A percentile compares a stretch with the other conserved stretches of the same genome.
phyloP scores from a whole-genome alignment of 2,329 filamentous ascomycete species.

The Helminthosporium solani region DNA sequence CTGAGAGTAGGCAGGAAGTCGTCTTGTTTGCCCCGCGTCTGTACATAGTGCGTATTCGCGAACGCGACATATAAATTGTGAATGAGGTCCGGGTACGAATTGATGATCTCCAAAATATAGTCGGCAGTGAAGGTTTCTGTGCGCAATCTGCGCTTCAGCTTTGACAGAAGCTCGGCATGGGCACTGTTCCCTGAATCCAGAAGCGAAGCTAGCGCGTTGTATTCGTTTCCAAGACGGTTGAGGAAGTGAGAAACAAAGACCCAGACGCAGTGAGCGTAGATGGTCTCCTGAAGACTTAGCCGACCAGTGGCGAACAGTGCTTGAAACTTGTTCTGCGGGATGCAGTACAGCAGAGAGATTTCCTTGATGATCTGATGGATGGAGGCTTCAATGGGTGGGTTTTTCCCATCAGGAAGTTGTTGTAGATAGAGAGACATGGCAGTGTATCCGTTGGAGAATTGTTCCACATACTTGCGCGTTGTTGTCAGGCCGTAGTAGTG shows the following conservation, averaged over 20 bases:
- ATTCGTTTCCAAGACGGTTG: slow-evolving; percentile 90
- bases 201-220: slow-evolving; percentile 79
- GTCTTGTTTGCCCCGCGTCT: slow-evolving; percentile 63
- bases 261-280: slow-evolving; percentile 97
- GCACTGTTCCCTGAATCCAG: slow-evolving; percentile 78
- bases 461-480: slow-evolving; percentile 93
- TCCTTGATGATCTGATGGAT: slow-evolving; percentile 99
- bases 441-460: slow-evolving; percentile 97
- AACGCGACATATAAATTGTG: slow-evolving; percentile 89
- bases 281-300: slow-evolving; percentile 91
- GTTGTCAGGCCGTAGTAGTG: slow-evolving; percentile 98
- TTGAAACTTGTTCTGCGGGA: slow-evolving; percentile 96
- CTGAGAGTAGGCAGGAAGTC: slow-evolving; percentile 71
- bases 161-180: slow-evolving; percentile 84
- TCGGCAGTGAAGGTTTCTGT: slow-evolving; percentile 97
- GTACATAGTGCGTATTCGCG: slow-evolving; percentile 79
- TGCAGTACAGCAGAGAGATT: slow-evolving; percentile 92
- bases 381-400: slow-evolving; percentile 85
- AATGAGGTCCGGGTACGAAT: slow-evolving; percentile 82
- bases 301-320: slow-evolving; percentile 80
- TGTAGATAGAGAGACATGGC: slow-evolving; percentile 95
- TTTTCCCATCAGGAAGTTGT: slow-evolving; percentile 60
- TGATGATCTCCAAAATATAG: slow-evolving; percentile 97
- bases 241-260: slow-evolving; percentile 98
- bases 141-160: slow-evolving; percentile 91